Evolutionary conservation across 2,329 filamentous ascomycete species (phyloP), one percentile per base, ranked within the genome.

Genomic region (Cladosporium velox): DNA sequence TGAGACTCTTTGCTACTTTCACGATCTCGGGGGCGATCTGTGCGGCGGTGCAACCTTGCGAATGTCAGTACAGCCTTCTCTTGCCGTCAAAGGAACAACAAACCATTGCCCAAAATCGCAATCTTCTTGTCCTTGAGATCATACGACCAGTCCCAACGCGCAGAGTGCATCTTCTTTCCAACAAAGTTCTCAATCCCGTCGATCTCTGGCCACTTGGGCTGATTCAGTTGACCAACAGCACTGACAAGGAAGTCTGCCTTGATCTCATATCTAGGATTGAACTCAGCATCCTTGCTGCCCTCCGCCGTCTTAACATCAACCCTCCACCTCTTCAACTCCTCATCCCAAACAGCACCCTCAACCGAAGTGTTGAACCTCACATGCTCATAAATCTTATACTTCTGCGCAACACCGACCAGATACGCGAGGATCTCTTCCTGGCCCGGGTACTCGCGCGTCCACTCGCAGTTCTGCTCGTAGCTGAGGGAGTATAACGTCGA

Each of bases 381-480:
- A 71, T 88, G 83, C 62, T 80, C 81, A 72, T 84, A 86, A 0
- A 88, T 80, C 7, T 81, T 75, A 71, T 84, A 84, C 66, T 86
- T 83, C 66, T 84, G 78, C 5, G 85, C 86, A 14, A 87, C 77
- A 1, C 76, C 75, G 57, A 82, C 79, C 2, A 88, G 78, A 69
- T 88, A 88, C 26, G 83, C 79, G 38, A 86, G 77, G 24, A 88
- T 86, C 72, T 88, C 86, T 71, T 87, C 84, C 70, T 88, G 86
- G 0, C 84, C 83, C 0, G 86, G 84, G 70, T 87, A 88, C 64
- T 86, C 81, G 21, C 84, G 77, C 0, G 83, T 83, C 86, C 86
- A 87, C 68, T 83, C 79, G 2, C 84, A 77, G 62, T 87, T 88
- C 61, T 86, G 85, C 41, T 85, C 86, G 70, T 88, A 89, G 6